Evolutionary conservation across 2,329 filamentous ascomycete species (phyloP).

Genomic region (Zalaria sp.): DNA sequence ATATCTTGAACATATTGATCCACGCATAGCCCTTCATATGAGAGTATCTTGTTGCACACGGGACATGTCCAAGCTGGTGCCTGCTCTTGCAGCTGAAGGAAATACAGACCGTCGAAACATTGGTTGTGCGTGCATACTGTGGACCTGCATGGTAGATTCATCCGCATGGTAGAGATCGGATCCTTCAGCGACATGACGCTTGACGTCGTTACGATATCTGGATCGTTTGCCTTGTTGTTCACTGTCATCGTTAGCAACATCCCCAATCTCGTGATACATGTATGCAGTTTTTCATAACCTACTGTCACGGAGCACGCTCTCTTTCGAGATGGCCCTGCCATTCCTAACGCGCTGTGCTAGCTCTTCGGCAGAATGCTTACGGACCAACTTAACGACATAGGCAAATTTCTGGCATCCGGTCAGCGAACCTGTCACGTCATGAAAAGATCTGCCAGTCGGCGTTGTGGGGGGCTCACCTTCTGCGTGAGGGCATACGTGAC

Average conservation of each 20-base stretch:
- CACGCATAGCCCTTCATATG: constrained; percentile 70
- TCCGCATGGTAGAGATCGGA: constrained; percentile 73
- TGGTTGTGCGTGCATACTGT: constrained; percentile 75
- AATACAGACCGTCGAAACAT: constrained; percentile 88
- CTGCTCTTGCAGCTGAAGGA: constrained; percentile 88
- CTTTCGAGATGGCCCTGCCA: constrained; percentile 61
- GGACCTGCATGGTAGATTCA: constrained; percentile 67
- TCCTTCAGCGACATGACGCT: constrained; percentile 85
- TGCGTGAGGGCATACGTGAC: constrained; percentile 86
- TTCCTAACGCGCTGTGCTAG: constrained; percentile 54
- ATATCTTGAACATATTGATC: constrained; percentile 91
- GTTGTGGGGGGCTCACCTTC: constrained; percentile 45
- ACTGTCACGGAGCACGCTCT: constrained; percentile 75
- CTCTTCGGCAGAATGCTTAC: constrained; percentile 53
- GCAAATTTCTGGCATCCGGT: constrained; percentile 22
- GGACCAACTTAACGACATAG: constrained; percentile 62
- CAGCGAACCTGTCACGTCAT: background rate
- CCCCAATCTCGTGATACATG: background rate
- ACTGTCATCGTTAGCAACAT: constrained; percentile 36
- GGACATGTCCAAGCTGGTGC: constrained; percentile 95
- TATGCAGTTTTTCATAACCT: constrained; percentile 22
- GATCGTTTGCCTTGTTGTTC: constrained; percentile 65
- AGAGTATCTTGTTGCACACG: constrained; percentile 71
- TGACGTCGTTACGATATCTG: constrained; percentile 80
- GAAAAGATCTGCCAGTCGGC: background rate